Evolutionary conservation across 2,329 filamentous ascomycete genomes (phyloP).

Genomic region (Phialemonium atrogriseum): DNA sequence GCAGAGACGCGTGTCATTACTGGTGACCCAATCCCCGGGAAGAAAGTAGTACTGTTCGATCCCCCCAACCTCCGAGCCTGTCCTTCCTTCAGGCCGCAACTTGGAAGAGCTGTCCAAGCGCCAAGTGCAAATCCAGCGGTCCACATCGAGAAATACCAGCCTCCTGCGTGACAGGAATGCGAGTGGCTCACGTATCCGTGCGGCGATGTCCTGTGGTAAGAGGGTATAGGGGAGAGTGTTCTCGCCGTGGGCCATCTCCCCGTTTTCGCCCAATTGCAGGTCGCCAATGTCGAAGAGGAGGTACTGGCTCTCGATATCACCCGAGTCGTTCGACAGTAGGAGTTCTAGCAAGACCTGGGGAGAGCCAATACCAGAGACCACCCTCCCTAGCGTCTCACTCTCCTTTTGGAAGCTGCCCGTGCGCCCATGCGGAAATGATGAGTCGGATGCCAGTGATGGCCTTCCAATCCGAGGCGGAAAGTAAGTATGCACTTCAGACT

Average conservation of each 20-base stretch:
- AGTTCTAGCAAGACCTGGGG: neutral
- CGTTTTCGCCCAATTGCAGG: too few species aligned
- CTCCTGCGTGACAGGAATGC: conserved; percentile 3
- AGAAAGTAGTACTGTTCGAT: conserved; percentile 5
- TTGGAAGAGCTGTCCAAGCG: too few species aligned
- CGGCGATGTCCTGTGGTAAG: neutral
- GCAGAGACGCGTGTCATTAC: neutral
- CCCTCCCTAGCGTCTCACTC: neutral
- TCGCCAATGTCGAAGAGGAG: neutral
- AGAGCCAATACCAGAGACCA: neutral
- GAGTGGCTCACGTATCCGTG: conserved; percentile 3
- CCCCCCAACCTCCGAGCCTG: neutral
- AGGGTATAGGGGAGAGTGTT: neutral
- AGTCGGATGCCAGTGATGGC: too few species aligned
- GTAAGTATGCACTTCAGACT: neutral
- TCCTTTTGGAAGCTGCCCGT: neutral
- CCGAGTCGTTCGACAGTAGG: neutral
- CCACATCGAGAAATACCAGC: conserved; percentile 3
- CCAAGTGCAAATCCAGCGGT: conserved; percentile 6
- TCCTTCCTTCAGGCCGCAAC: neutral
- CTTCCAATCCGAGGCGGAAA: neutral
- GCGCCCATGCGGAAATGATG: neutral
- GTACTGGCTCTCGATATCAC: neutral
- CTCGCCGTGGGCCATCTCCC: too few species aligned
- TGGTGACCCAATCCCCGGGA: conserved; percentile 4